Base-by-base conservation (phyloP, 106 monocot genomes). In the Platanthera guangdongensis region DNA sequence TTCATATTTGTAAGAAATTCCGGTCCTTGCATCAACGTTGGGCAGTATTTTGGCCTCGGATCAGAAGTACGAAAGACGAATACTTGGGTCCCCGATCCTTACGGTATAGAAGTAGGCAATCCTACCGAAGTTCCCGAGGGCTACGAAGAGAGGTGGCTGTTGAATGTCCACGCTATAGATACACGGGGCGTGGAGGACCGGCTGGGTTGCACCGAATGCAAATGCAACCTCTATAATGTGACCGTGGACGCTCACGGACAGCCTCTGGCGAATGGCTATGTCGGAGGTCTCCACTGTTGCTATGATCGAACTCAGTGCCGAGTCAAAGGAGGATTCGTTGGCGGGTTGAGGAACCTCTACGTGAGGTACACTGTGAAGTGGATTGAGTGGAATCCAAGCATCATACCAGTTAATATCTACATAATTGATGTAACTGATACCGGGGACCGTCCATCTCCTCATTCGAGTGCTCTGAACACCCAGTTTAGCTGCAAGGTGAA, bases 111-210 rank as follows among this genome's bases (percentile, higher is more conserved):
- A 77, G 82, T 88, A 15, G 95, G 95, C 3, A 78, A 92, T 45
- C 88, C 82, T 12, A 76, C 47, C 18, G 62, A 79, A 9, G 48
- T 83, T 39, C 95, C 90, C 10, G 28, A 83, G 25, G 89, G 95
- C 0, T 95, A 83, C 50, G 86, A 90, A 81, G 87, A 90, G 74
- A 83, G 67, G 50, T 95, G 95, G 95, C 4, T 90, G 50, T 5
- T 95, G n/a, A 92, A 95, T 53, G 83, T 95, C 5, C 95, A 95
- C 73, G 92, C 90, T 11, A 95, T 95, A 0, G 95, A 95, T 72
- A 95, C 92, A 2, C 54, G 95, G 49, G 92, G 86, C 4, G 92
- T 83, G 46, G 82, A 81, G 50, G 90, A 95, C 59, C 73, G 84
- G 7, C 5, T 78, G 15, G 95, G 90, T 6, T 92, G 90, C 83